A percentile compares a stretch with the other conserved stretches of the same genome.
phyloP scores from a whole-genome alignment of 768 basidiomycete genomes.

The Glaciozyma martinii region DNA sequence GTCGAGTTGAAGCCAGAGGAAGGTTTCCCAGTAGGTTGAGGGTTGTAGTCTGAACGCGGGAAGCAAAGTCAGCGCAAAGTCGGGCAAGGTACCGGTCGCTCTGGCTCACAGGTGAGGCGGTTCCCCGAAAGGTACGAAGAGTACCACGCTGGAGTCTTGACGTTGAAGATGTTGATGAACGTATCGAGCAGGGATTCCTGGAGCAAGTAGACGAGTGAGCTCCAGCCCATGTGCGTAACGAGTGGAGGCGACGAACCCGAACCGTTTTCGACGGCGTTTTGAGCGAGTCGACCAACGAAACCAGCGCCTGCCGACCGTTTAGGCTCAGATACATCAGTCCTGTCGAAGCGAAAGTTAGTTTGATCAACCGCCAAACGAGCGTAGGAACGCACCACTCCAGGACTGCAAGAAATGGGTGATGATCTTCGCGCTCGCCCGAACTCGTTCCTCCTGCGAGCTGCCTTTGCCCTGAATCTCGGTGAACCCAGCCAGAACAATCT shows the following conservation, averaged over 20 bases:
- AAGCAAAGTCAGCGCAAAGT: no score
- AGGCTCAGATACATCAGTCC: conserved; percentile 91
- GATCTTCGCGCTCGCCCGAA: conserved; percentile 66
- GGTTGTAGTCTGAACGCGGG: no score
- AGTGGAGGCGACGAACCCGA: background rate
- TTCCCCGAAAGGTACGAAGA: conserved; percentile 66
- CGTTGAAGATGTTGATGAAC: conserved; percentile 85
- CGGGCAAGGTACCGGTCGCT: no score
- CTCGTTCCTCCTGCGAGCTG: conserved; percentile 63
- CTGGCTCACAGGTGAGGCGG: background rate
- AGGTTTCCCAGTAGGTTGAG: no score
- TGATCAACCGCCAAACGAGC: background rate
- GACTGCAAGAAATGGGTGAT: conserved; percentile 75
- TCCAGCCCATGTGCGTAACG: background rate
- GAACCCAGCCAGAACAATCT: conserved; percentile 80
- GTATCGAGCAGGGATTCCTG: conserved; percentile 89
- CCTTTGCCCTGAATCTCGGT: conserved; percentile 89
- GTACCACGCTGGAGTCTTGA: conserved; percentile 87
- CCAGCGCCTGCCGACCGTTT: conserved; percentile 75
- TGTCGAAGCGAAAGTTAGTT: conserved; percentile 18
- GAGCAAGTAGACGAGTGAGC: conserved; percentile 78
- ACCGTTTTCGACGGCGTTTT: background rate
- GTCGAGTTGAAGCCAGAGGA: background rate
- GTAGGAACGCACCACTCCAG: conserved; percentile 69
- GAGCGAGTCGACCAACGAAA: background rate